phyloP scores from a whole-genome alignment of 257 asterid genomes.

The Eucommia ulmoides region DNA sequence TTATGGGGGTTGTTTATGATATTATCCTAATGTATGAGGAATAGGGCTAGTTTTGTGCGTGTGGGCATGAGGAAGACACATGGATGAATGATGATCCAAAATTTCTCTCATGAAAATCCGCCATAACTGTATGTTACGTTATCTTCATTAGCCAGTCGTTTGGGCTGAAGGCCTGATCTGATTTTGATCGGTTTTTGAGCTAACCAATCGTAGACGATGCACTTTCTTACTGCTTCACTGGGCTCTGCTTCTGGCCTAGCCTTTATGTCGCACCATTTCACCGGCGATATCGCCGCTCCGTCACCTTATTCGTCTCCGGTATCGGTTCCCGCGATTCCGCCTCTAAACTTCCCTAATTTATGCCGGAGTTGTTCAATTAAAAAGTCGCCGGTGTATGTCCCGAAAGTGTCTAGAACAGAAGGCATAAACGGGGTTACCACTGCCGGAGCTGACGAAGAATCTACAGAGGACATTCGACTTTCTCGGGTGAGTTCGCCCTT shows the following conservation, averaged over 20 bases:
- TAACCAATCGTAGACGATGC: no score
- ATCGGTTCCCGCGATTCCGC: conserved; percentile 5
- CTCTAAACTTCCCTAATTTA: conserved; percentile 21
- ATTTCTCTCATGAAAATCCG: no score
- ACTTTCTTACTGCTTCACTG: conserved; percentile 23
- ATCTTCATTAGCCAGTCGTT: no score
- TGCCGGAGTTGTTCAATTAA: conserved; percentile 20
- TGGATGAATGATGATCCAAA: no score
- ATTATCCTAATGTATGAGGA: no score
- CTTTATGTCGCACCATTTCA: conserved; percentile 27
- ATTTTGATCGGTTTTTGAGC: no score
- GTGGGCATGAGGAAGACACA: no score
- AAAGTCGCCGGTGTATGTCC: conserved; percentile 24
- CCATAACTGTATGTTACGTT: no score
- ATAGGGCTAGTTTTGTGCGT: no score
- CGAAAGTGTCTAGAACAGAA: conserved; percentile 38
- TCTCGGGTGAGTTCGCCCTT: conserved; percentile 63
- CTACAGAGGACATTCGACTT: conserved; percentile 28
- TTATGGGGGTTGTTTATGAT: no score
- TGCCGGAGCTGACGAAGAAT: background rate
- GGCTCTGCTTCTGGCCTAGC: conserved; percentile 42
- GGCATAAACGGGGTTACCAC: conserved; percentile 26
- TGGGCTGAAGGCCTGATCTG: no score
- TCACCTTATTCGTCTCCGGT: background rate
- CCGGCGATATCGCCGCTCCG: conserved; percentile 14